phyloP scores from a whole-genome alignment of 169 alveolate genomes.

The Condylostoma magnum region DNA sequence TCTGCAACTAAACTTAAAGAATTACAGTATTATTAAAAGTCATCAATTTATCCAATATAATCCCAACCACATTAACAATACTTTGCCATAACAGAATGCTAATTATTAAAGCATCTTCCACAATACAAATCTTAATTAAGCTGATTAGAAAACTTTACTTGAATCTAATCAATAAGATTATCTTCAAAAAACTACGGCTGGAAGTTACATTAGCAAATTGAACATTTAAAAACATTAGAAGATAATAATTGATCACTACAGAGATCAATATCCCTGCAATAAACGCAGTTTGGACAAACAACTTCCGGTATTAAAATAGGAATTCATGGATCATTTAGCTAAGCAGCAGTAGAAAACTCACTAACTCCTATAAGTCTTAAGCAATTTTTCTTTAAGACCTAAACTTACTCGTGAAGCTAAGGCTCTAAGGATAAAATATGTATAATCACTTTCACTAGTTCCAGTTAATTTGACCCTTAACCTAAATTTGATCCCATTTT shows the following conservation, averaged over 20 bases:
- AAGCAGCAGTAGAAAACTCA: slow-evolving; percentile 66
- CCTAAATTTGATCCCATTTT: slow-evolving; percentile 57
- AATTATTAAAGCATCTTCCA: slow-evolving; percentile 63
- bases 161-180: slow-evolving; percentile 62
- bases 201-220: slow-evolving; percentile 42
- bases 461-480: slow-evolving; percentile 55
- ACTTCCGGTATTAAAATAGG: slow-evolving; percentile 69
- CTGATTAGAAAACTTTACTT: slow-evolving; percentile 54
- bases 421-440: slow-evolving; percentile 69
- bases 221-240: slow-evolving; percentile 61
- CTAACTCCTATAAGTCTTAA: slow-evolving; percentile 61
- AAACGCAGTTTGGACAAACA: slow-evolving; percentile 69
- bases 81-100: slow-evolving; percentile 33
- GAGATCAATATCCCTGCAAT: slow-evolving; percentile 66
- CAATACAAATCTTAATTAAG: slow-evolving; percentile 80
- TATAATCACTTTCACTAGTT: slow-evolving; percentile 64
- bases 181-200: slow-evolving; percentile 55
- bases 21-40: background rate
- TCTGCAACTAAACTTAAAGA: background rate
- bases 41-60: slow-evolving; percentile 9
- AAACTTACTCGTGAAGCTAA: slow-evolving; percentile 45
- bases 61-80: slow-evolving; percentile 59
- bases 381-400: slow-evolving; percentile 55
- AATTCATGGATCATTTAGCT: slow-evolving; percentile 72
- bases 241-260: slow-evolving; percentile 64